phyloP scores from a whole-genome alignment of 495 filamentous ascomycete species.

The Aspergillus saccharolyticus region DNA sequence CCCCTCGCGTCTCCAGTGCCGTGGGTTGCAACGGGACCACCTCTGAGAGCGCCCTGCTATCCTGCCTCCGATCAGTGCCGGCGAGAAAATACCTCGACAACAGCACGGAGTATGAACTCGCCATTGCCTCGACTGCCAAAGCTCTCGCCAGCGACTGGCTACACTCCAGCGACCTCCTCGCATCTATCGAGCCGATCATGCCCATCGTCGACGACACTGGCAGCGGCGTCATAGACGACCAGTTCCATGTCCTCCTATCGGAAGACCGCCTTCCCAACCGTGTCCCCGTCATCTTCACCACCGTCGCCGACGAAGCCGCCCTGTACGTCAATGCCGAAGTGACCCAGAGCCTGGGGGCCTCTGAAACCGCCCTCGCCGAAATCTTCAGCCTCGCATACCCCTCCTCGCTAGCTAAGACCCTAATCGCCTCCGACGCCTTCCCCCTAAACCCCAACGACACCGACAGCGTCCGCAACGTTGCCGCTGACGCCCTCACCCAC shows the following conservation, averaged over 20 bases:
- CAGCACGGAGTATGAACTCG: slow-evolving; percentile 17
- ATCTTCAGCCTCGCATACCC: slow-evolving; percentile 18
- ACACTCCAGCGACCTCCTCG: slow-evolving; percentile 20
- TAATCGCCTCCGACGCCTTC: slow-evolving; percentile 18
- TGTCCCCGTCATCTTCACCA: slow-evolving; percentile 30
- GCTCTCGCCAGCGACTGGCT: slow-evolving; percentile 15
- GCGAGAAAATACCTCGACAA: slow-evolving; percentile 24
- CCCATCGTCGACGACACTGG: slow-evolving; percentile 26
- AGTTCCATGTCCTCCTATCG: slow-evolving; percentile 25
- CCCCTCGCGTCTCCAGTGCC: slow-evolving; percentile 19
- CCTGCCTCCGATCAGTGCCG: slow-evolving; percentile 24
- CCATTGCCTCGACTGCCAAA: slow-evolving; percentile 6
- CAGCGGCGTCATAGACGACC: slow-evolving; percentile 25
- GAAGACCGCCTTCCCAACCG: slow-evolving; percentile 17
- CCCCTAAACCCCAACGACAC: slow-evolving; percentile 13
- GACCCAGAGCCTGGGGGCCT: slow-evolving; percentile 15
- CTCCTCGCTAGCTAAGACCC: slow-evolving; percentile 9
- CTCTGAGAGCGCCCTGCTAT: slow-evolving; percentile 15
- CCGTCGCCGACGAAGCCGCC: slow-evolving; percentile 24
- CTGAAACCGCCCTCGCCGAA: slow-evolving; percentile 8
- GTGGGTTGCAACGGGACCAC: slow-evolving; percentile 22
- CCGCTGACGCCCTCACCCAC: slow-evolving; percentile 18
- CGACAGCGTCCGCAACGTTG: slow-evolving; percentile 19
- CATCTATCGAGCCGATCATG: slow-evolving; percentile 24
- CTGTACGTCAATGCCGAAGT: slow-evolving; percentile 15